phyloP scores from a whole-genome alignment of 305 asterid genomes.

The Solanum hybrid region DNA sequence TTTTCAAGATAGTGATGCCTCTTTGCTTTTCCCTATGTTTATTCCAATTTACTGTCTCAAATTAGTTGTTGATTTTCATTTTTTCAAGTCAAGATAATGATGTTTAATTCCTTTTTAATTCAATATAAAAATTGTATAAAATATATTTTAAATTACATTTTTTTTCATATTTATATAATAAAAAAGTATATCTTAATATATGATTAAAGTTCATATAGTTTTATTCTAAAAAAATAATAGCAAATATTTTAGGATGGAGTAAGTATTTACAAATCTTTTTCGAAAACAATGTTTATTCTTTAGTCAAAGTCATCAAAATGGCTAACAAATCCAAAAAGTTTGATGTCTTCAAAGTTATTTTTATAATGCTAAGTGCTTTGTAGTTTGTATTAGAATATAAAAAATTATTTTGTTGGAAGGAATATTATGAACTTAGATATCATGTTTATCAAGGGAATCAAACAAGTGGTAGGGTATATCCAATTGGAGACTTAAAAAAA shows the following conservation, averaged over 20 bases:
- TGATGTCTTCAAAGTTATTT: background rate
- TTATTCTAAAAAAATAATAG: background rate
- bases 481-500: background rate
- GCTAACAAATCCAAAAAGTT: conserved; percentile 3
- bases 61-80: background rate
- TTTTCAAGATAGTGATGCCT: conserved; percentile 25
- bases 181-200: background rate
- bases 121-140: background rate
- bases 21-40: conserved; percentile 16
- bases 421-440: background rate
- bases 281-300: background rate
- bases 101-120: background rate
- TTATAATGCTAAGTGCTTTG: background rate
- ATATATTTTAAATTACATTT: background rate
- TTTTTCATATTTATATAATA: background rate
- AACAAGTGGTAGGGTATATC: background rate
- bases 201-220: background rate
- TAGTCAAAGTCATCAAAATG: background rate
- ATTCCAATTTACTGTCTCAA: background rate
- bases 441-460: background rate
- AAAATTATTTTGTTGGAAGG: background rate
- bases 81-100: background rate
- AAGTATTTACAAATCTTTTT: background rate
- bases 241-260: background rate
- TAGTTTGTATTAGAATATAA: background rate